Percentiles rank a stretch among this genome's conserved stretches.
Conservation (phyloP, 2,329 filamentous ascomycete species). For the Rhynchosporium secalis region DNA sequence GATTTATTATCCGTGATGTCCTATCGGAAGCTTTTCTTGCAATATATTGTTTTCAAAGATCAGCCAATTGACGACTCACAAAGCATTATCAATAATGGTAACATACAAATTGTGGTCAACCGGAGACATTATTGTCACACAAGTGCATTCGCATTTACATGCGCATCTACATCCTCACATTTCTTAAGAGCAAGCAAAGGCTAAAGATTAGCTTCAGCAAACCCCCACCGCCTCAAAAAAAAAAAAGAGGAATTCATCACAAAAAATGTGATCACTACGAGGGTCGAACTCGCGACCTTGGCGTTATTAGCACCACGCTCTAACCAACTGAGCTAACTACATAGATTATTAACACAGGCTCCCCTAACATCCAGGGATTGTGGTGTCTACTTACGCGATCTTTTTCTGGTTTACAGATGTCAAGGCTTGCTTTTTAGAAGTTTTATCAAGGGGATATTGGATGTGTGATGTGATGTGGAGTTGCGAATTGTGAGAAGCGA, state of each 20-base stretch:
- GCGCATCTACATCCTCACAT: not conserved
- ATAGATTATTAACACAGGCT: not conserved
- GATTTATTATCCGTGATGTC: not conserved
- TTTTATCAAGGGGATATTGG: not conserved
- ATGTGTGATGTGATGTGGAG: not conserved
- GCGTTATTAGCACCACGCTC: too few relatives aligned
- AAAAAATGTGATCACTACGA: conserved; percentile 9
- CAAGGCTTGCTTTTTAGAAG: not conserved
- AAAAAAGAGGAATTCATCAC: not conserved
- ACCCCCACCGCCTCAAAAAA: not conserved
- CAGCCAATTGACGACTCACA: too few relatives aligned
- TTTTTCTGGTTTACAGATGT: conserved; percentile 1
- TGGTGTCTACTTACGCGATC: conserved; percentile 7
- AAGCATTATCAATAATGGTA: too few relatives aligned
- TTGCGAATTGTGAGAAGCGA: not conserved
- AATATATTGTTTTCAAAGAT: too few relatives aligned
- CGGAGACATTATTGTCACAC: too few relatives aligned
- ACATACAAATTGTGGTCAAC: too few relatives aligned
- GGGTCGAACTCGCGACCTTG: not conserved
- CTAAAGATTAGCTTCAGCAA: not conserved
- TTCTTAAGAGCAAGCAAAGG: not conserved
- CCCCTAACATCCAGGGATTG: not conserved
- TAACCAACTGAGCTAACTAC: not conserved
- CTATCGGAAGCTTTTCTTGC: too few relatives aligned
- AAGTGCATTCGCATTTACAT: not conserved